These are phyloP conservation scores for Neurospora pannonica DNA, from an alignment of 495 filamentous ascomycete species.

Conservation along the genomic window DNA sequence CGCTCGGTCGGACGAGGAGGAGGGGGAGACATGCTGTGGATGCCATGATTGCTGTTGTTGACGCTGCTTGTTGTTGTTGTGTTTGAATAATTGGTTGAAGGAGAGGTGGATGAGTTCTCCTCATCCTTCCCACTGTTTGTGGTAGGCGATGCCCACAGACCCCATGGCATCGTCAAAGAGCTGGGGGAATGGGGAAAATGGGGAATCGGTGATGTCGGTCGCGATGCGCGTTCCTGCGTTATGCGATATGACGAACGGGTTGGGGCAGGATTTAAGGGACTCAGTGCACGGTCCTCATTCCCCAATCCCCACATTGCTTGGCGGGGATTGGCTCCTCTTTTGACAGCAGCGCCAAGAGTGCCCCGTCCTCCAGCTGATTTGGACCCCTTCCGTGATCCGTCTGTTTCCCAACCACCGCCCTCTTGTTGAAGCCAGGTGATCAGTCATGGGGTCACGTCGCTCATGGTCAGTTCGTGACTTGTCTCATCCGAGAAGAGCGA, in stretches of 20 bases:
- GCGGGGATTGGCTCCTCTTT: background rate
- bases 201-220: background rate
- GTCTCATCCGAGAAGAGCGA: background rate
- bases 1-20: background rate
- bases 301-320: background rate
- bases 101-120: background rate
- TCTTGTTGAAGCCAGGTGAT: background rate
- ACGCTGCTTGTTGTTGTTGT: background rate
- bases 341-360: background rate
- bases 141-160: conserved; percentile 8
- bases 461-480: background rate
- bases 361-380: background rate
- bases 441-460: background rate
- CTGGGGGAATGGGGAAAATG: background rate
- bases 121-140: conserved; percentile 3
- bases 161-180: conserved; percentile 19
- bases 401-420: background rate
- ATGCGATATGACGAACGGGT: background rate
- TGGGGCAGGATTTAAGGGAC: background rate
- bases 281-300: background rate
- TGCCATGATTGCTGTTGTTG: background rate
- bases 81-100: background rate
- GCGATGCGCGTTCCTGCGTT: background rate
- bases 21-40: background rate
- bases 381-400: background rate